phyloP scores from a whole-genome alignment of 75 land plant genomes.

The Pinus taeda region DNA sequence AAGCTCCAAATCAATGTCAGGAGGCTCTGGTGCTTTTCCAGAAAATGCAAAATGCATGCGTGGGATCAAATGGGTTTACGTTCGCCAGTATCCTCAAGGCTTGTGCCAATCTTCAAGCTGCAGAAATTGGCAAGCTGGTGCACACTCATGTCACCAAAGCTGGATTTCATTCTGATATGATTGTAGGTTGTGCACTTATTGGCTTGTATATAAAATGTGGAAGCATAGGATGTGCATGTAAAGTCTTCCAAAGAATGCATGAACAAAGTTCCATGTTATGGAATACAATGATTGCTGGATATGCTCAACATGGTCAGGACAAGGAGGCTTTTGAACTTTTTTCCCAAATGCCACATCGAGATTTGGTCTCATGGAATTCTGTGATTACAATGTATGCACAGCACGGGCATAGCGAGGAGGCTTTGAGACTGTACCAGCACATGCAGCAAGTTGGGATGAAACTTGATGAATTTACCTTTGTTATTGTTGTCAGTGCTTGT shows the following conservation, averaged over 20 bases:
- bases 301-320: constrained; percentile 47
- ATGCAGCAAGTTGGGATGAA: constrained; percentile 23
- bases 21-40: constrained; percentile 16
- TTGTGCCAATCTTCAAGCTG: constrained; percentile 17
- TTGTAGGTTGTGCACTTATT: constrained; percentile 49
- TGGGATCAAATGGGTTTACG: constrained; percentile 19
- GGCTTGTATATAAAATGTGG: constrained; percentile 23
- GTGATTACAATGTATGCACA: constrained; percentile 50
- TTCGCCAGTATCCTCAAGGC: constrained; percentile 41
- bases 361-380: constrained; percentile 56
- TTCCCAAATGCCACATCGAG: constrained; percentile 23
- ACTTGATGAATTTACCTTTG: constrained; percentile 52
- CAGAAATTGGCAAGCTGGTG: constrained; percentile 21
- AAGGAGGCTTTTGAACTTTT: constrained; percentile 43
- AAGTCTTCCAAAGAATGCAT: constrained; percentile 30
- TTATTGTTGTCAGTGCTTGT: constrained; percentile 47
- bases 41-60: constrained; percentile 7
- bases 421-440: constrained; percentile 22
- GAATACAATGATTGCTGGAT: constrained; percentile 51
- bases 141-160: constrained; percentile 29
- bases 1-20: neutral
- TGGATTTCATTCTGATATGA: constrained; percentile 41
- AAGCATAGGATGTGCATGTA: constrained; percentile 16
- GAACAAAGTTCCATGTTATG: constrained; percentile 34
- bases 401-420: constrained; percentile 32